A percentile compares a stretch with the other conserved stretches of the same genome.
Evolutionary conservation across 2,329 filamentous ascomycete genomes (phyloP).

Genomic region (Rhinocladiella mackenziei): DNA sequence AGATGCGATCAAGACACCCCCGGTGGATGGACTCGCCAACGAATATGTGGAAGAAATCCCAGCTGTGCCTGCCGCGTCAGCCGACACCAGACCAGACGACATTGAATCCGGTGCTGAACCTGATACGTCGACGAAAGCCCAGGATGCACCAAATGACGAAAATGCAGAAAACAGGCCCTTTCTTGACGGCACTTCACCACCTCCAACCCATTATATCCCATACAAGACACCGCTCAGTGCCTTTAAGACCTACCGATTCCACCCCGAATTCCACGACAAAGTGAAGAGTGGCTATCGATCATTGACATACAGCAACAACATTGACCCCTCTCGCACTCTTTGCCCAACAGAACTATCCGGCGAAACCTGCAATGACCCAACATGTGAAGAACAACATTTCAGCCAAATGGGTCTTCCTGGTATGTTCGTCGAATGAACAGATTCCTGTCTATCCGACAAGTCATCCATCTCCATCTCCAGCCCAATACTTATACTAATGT

Average conservation of each 20-base stretch:
- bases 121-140: slow-evolving; percentile 11
- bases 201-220: slow-evolving; percentile 48
- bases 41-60: neutral
- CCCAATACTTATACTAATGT: slow-evolving; percentile 6
- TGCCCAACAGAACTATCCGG: slow-evolving; percentile 72
- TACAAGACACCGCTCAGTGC: slow-evolving; percentile 79
- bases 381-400: slow-evolving; percentile 80
- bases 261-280: slow-evolving; percentile 66
- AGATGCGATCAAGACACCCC: slow-evolving; percentile 5
- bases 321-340: slow-evolving; percentile 68
- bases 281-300: slow-evolving; percentile 78
- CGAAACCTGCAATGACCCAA: slow-evolving; percentile 67
- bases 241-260: slow-evolving; percentile 87
- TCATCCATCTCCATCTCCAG: slow-evolving; percentile 11
- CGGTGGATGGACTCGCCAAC: neutral
- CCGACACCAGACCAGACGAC: slow-evolving; percentile 14
- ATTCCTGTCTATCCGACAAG: slow-evolving; percentile 21
- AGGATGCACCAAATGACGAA: slow-evolving; percentile 3
- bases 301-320: slow-evolving; percentile 87
- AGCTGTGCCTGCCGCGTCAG: slow-evolving; percentile 11
- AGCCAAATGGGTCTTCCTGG: slow-evolving; percentile 66
- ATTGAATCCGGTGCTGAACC: slow-evolving; percentile 13
- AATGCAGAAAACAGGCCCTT: neutral
- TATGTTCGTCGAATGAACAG: slow-evolving; percentile 48
- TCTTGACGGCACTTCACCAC: slow-evolving; percentile 9